Conservation (phyloP, 78 protist species). For the Corallochytrium limacisporum region DNA sequence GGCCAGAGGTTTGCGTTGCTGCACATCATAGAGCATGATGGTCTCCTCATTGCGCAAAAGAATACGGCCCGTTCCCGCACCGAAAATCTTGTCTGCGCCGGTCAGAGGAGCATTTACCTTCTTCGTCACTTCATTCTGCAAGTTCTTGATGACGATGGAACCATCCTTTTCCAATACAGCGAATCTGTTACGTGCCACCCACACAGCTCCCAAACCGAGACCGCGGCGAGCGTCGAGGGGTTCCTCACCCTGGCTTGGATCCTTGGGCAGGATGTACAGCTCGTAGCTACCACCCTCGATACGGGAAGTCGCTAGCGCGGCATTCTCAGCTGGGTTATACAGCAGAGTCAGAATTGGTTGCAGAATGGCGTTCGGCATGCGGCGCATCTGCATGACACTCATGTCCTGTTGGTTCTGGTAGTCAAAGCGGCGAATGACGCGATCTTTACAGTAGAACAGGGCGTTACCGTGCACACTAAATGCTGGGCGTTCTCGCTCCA, state of each 20-base stretch:
- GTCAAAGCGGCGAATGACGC: background rate
- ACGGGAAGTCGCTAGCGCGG: conserved; percentile 38
- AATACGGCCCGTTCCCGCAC: conserved; percentile 64
- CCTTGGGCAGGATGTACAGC: conserved; percentile 54
- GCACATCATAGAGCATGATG: conserved; percentile 73
- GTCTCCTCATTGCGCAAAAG: conserved; percentile 61
- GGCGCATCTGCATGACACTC: conserved; percentile 4
- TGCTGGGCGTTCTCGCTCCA: conserved; percentile 90
- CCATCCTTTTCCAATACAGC: conserved; percentile 75
- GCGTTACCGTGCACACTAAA: conserved; percentile 25
- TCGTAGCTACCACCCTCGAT: conserved; percentile 78
- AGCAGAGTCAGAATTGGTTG: conserved; percentile 15
- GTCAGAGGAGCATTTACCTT: conserved; percentile 42
- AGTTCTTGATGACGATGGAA: conserved; percentile 47
- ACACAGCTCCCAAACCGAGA: conserved; percentile 64
- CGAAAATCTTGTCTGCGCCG: conserved; percentile 56
- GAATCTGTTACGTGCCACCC: conserved; percentile 77
- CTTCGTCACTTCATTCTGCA: conserved; percentile 68
- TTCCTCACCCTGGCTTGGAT: no score
- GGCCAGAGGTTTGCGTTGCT: conserved; percentile 42
- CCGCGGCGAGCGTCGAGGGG: conserved; percentile 47
- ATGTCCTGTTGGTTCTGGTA: background rate
- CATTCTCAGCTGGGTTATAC: conserved; percentile 66
- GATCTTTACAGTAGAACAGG: conserved; percentile 66
- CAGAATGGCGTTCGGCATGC: background rate